phyloP scores from a whole-genome alignment of 805 yeast species.

The Saturnispora hagleri region DNA sequence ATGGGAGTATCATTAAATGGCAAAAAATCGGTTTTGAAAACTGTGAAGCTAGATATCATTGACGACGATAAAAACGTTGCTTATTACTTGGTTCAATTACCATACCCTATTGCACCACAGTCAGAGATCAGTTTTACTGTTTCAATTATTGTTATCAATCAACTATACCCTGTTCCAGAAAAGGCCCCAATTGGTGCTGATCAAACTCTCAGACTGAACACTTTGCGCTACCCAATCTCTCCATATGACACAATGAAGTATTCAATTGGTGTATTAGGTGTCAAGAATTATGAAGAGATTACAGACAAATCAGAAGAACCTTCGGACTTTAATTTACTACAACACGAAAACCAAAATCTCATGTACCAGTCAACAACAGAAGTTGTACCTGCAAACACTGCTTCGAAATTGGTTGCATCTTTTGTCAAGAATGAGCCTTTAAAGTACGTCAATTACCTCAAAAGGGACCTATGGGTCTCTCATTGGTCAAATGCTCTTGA shows the following conservation, averaged over 20 bases:
- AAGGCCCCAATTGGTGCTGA: constrained; percentile 46
- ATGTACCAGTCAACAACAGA: constrained; percentile 3
- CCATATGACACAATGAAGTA: constrained; percentile 51
- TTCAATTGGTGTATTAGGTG: constrained; percentile 36
- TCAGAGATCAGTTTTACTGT: constrained; percentile 40
- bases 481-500: constrained; percentile 67
- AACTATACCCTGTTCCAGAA: constrained; percentile 54
- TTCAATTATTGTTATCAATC: constrained; percentile 38
- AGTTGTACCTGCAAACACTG: constrained; percentile 36
- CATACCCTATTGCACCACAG: constrained; percentile 60
- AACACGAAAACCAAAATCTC: constrained; percentile 25
- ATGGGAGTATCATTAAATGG: constrained; percentile 14
- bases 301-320: constrained; percentile 1
- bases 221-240: constrained; percentile 45
- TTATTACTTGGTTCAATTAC: constrained; percentile 45
- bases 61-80: constrained; percentile 18
- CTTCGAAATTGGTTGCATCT: constrained; percentile 42
- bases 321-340: constrained; percentile 5
- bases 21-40: constrained; percentile 16
- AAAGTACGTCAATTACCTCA: constrained; percentile 46
- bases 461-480: constrained; percentile 81
- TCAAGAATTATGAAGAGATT: constrained; percentile 3
- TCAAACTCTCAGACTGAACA: constrained; percentile 50
- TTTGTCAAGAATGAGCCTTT: constrained; percentile 63
- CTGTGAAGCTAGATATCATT: constrained; percentile 5